A percentile compares a stretch with the other conserved stretches of the same genome.
These are phyloP conservation scores for Pyronema domesticum DNA, from an alignment of 495 filamentous ascomycete genomes.

Conservation along the genomic window DNA sequence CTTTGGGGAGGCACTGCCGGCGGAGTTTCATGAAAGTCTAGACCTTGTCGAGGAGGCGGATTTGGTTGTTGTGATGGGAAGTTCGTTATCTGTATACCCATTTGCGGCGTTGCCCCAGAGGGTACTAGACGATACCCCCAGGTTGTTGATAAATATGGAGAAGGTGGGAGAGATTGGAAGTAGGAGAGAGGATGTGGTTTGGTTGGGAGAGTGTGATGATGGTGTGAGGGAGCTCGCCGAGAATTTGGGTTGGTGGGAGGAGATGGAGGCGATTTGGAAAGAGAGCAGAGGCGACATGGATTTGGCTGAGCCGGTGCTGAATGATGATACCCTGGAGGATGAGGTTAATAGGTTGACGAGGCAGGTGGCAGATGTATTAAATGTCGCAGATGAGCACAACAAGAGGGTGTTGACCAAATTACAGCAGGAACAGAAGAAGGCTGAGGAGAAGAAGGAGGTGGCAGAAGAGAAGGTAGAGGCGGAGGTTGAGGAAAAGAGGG, in stretches of 20 bases:
- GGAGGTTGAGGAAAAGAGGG: conserved; percentile 5
- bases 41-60: conserved; percentile 45
- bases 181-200: conserved; percentile 55
- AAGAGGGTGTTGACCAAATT: conserved; percentile 22
- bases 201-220: conserved; percentile 60
- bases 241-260: conserved; percentile 69
- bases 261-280: conserved; percentile 55
- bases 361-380: conserved; percentile 13
- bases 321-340: conserved; percentile 15
- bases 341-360: conserved; percentile 22
- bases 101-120: conserved; percentile 64
- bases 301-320: conserved; percentile 2
- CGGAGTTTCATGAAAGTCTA: conserved; percentile 44
- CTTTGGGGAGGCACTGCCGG: conserved; percentile 62
- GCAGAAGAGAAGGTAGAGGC: conserved; percentile 1
- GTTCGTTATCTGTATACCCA: conserved; percentile 72
- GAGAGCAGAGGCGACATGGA: conserved; percentile 1
- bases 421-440: conserved; percentile 5
- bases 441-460: neutral
- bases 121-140: conserved; percentile 42
- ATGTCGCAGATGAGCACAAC: conserved; percentile 30
- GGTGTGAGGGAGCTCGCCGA: conserved; percentile 70
- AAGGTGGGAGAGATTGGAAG: conserved; percentile 64
- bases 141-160: conserved; percentile 77
- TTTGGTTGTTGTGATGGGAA: conserved; percentile 77